phyloP scores from a whole-genome alignment of 345 rosid species.

The Theobroma cacao region DNA sequence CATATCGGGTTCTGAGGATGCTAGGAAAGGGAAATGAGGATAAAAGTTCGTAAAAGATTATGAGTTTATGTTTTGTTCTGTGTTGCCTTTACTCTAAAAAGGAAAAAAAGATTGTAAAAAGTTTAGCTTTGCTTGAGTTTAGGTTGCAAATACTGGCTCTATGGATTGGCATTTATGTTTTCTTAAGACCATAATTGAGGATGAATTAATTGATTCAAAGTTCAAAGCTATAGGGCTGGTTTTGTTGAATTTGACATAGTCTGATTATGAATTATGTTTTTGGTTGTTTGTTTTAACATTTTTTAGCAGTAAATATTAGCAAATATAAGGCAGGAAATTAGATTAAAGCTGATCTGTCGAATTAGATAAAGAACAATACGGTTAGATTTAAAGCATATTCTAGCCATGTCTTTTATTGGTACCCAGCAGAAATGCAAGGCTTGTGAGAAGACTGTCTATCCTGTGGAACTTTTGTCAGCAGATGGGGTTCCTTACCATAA shows the following conservation, averaged over 20 bases:
- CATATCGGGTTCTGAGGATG: conserved; percentile 4
- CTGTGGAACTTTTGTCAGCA: conserved; percentile 85
- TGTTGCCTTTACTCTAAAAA: background rate
- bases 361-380: conserved; percentile 15
- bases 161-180: background rate
- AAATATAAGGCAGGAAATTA: background rate
- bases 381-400: conserved; percentile 18
- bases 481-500: conserved; percentile 91
- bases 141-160: background rate
- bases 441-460: conserved; percentile 96
- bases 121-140: background rate
- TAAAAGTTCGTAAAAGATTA: background rate
- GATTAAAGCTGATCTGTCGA: background rate
- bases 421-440: conserved; percentile 96
- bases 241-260: background rate
- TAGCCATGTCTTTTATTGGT: conserved; percentile 85
- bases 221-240: background rate
- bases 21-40: background rate
- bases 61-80: background rate
- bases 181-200: background rate
- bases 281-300: background rate
- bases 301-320: conserved; percentile 1
- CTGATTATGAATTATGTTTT: background rate
- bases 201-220: background rate
- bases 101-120: background rate